Conservation (phyloP, 1,139 yeast genomes). For the Kodamaea plutei region DNA sequence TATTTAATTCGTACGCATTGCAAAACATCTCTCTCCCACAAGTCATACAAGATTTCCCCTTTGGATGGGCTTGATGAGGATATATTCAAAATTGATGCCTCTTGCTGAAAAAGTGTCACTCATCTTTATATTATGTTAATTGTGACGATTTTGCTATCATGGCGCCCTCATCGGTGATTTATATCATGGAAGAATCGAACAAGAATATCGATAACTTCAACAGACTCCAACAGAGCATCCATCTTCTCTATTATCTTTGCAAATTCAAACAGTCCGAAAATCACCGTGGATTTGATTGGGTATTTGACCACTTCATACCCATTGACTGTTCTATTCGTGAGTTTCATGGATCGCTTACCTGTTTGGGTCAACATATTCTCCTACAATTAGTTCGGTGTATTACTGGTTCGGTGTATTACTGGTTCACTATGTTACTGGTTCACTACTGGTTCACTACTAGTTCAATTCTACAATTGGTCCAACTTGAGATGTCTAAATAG, state of each 20-base stretch:
- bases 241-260: conserved; percentile 13
- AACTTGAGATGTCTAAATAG: conserved; percentile 1
- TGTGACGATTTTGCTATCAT: conserved; percentile 20
- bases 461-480: too few relatives aligned
- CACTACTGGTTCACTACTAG: too few relatives aligned
- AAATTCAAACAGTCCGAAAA: conserved; percentile 5
- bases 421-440: too few relatives aligned
- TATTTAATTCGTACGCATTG: conserved; percentile 9
- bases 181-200: conserved; percentile 45
- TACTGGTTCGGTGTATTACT: too few relatives aligned
- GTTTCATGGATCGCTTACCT: conserved; percentile 46
- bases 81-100: conserved; percentile 38
- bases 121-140: conserved; percentile 38
- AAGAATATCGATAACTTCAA: conserved; percentile 21
- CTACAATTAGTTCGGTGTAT: too few relatives aligned
- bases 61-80: conserved; percentile 3
- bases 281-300: conserved; percentile 39
- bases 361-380: conserved; percentile 45
- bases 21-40: conserved; percentile 37
- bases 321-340: conserved; percentile 39
- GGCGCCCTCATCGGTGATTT: conserved; percentile 44
- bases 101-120: conserved; percentile 38
- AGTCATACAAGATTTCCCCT: conserved; percentile 3
- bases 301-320: conserved; percentile 50
- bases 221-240: conserved; percentile 15